These are phyloP conservation scores for Eremochloa ophiuroides DNA, from an alignment of 176 grass and related monocot species.

Conservation along the genomic window DNA sequence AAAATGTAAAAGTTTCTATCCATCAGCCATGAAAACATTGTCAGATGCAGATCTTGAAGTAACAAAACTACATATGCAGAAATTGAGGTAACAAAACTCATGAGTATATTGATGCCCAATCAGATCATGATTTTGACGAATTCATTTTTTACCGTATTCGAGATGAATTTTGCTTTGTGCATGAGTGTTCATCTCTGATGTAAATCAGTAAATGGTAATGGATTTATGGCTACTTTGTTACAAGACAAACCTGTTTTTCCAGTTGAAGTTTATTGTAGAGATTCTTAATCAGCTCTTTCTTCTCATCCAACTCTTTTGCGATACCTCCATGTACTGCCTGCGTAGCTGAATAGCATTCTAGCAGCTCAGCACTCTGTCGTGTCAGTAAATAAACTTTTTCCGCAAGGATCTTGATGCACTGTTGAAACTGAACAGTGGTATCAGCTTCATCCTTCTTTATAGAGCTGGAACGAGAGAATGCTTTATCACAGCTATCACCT, in stretches of 20 bases:
- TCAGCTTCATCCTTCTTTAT: slow-evolving; percentile 92
- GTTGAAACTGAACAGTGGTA: slow-evolving; percentile 63
- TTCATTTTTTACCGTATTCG: neutral
- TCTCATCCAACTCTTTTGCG: slow-evolving; percentile 74
- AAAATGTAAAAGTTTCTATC: neutral
- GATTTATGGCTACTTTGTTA: slow-evolving; percentile 13
- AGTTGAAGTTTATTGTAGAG: slow-evolving; percentile 79
- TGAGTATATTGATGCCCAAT: neutral
- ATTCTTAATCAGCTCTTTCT: slow-evolving; percentile 55
- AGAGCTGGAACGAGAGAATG: slow-evolving; percentile 34
- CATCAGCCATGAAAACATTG: neutral
- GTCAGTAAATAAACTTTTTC: slow-evolving; percentile 69
- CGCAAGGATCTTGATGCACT: slow-evolving; percentile 81
- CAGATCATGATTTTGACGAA: neutral
- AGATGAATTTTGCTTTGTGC: neutral
- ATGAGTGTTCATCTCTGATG: neutral
- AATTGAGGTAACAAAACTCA: neutral
- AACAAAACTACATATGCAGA: neutral
- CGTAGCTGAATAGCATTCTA: slow-evolving; percentile 47
- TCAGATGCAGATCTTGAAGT: neutral
- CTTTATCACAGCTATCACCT: too few relatives aligned
- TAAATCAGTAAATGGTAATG: neutral
- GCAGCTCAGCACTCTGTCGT: slow-evolving; percentile 48
- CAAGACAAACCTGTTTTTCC: slow-evolving; percentile 75
- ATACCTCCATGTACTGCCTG: slow-evolving; percentile 53